Base-by-base conservation (phyloP, 371 early-diverging fungal species). In the Coemansia sp. region DNA sequence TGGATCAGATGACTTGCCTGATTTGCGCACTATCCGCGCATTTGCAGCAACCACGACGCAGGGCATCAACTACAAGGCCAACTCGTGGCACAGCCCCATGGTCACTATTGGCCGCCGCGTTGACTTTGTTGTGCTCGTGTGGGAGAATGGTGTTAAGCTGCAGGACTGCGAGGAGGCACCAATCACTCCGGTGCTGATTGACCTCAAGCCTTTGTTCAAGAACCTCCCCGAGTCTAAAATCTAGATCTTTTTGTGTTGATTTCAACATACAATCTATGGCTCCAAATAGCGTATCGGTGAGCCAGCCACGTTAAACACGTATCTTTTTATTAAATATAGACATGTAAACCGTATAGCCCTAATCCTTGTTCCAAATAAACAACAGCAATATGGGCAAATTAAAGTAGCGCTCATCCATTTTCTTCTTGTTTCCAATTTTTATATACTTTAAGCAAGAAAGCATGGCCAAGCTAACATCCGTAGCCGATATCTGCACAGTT, bases 1-100 rank as follows among this genome's bases (percentile, higher is more conserved):
- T 71, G 87, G 90, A 33, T 58, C 80, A 11, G 75, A 84, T 30
- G 87, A 87, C 52, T 83, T 65, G 56, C 95, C 95, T 18, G 91
- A 93, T 66, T 68, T 88, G 78, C 75, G 79, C 54, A 91, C 93
- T 0, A 72, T 94, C 20, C 86, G 84, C 52, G 92, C 92, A 0
- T 94, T 93, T 69, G 75, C 89, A 21, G 92, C 89, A n/a, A 82
- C 81, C 57, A 80, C 84, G 8, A 83, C 75, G 8, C 94, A 95
- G 83, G 95, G 91, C 8, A 84, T 95, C 70, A 93, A 88, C 78
- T 95, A 95, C 78, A 75, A 83, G 55, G 84, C 87, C 21, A 91
- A 89, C 69, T 84, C 87, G 47, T 95, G 95, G 95, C 95, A 95
- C 71, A 93, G 93, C 74, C 94, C 94, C 7, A 93, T 94, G 92